Base-by-base conservation (phyloP, 2,329 filamentous ascomycete genomes). In the Aspergillus versicolor region DNA sequence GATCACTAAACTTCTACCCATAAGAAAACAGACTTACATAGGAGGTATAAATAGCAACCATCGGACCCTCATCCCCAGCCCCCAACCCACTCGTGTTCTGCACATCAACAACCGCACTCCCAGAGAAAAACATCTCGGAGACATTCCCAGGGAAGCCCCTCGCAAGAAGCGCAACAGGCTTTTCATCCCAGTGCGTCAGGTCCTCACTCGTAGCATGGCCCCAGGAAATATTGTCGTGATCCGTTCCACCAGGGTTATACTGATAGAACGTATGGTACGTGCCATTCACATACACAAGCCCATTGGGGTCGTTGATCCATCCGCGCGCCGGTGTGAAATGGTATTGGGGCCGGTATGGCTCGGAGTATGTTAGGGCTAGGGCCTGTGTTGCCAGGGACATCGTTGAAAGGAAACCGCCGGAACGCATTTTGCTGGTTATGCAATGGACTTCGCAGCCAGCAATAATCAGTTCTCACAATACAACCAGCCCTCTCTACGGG, bases 1-100 rank as follows among this genome's bases (percentile, higher is more conserved):
- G 6, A 47, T 9, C 30, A n/a, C 13, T 11, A 6, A 8, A 8
- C 11, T 6, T 9, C n/a, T 3, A 15, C 12, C 4, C 3, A n/a
- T 15, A 17, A 34, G 8, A 5, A 9, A 5, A 5, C 15, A 8
- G 22, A 59, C 63, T 49, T 51, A 69, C 66, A 24, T 69, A 74
- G 42, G 81, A 71, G 1, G 80, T 82, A 68, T 85, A 84, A 63
- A 86, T 80, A 19, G 86, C 86, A 2, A 89, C 82, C 5, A 88
- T 82, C 4, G 84, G 84, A 56, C 84, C 82, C n/a, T 75, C 76
- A 64, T 84, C 83, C 47, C 81, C 75, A 0, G 81, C 81, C 61
- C 88, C 88, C 74, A 88, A 86, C 1, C 85, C 85, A 13, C 84
- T 87, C 0, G 85, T 87, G 66, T 89, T 88, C 66, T 88, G 83